These are phyloP conservation scores for Austroboletus niveus DNA, from an alignment of 1,284 basidiomycete species.

Conservation along the genomic window DNA sequence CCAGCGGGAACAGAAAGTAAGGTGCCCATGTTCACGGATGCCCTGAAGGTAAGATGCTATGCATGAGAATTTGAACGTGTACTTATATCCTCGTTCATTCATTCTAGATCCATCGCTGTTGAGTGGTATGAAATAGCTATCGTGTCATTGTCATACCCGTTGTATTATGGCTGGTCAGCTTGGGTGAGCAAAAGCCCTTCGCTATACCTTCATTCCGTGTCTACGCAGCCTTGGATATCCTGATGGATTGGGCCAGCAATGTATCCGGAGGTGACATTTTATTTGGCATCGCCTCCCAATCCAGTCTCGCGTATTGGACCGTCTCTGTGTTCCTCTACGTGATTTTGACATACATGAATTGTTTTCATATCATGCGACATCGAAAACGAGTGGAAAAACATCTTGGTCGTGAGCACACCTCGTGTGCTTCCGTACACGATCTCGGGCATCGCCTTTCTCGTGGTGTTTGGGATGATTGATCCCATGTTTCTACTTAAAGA, in stretches of 20 bases:
- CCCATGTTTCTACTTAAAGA: conserved; percentile 20
- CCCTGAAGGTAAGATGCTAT: conserved; percentile 22
- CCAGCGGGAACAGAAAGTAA: too few relatives aligned
- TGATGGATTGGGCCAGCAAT: not conserved
- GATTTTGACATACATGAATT: conserved; percentile 22
- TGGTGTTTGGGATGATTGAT: conserved; percentile 20
- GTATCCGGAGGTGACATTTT: not conserved
- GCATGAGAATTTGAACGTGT: too few relatives aligned
- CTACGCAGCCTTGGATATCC: not conserved
- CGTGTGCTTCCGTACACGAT: conserved; percentile 25
- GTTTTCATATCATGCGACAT: conserved; percentile 20
- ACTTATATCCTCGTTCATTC: too few relatives aligned
- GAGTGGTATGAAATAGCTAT: not conserved
- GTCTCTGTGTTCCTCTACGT: conserved; percentile 19
- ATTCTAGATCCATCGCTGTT: not conserved
- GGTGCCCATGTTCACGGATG: conserved; percentile 13
- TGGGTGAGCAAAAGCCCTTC: not conserved
- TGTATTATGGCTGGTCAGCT: not conserved
- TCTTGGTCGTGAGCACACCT: conserved; percentile 17
- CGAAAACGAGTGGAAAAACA: conserved; percentile 4
- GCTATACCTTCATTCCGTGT: not conserved
- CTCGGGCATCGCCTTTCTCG: conserved; percentile 25
- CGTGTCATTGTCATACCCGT: not conserved
- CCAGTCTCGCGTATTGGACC: conserved; percentile 22
- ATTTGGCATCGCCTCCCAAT: conserved; percentile 6